Conservation (phyloP, 768 basidiomycete genomes). For the Tricholoma terreum region DNA sequence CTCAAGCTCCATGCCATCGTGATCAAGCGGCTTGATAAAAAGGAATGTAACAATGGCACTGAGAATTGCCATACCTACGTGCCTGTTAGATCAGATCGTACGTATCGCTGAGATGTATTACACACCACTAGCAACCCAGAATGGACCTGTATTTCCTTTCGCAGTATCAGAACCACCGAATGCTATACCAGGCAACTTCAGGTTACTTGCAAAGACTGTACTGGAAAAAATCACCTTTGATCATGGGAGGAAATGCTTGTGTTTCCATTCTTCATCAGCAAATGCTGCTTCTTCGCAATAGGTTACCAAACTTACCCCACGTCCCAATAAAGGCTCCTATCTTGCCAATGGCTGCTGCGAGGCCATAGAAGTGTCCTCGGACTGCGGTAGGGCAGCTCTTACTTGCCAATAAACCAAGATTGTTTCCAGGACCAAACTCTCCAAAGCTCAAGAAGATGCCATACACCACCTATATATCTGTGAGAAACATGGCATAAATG, state of each 20-base stretch:
- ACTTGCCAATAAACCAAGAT: slow-evolving; percentile 78
- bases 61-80: slow-evolving; percentile 63
- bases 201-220: background rate
- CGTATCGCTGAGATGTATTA: background rate
- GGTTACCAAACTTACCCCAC: slow-evolving; percentile 51
- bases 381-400: slow-evolving; percentile 85
- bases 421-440: slow-evolving; percentile 88
- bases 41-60: slow-evolving; percentile 72
- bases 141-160: slow-evolving; percentile 77
- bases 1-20: slow-evolving; percentile 79
- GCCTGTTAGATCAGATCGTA: slow-evolving; percentile 4
- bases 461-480: slow-evolving; percentile 60
- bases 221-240: slow-evolving; percentile 41
- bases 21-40: slow-evolving; percentile 69
- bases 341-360: slow-evolving; percentile 85
- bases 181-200: slow-evolving; percentile 32
- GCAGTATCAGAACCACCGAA: slow-evolving; percentile 54
- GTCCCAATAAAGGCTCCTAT: slow-evolving; percentile 81
- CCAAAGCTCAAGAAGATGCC: slow-evolving; percentile 90
- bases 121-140: slow-evolving; percentile 80
- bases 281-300: background rate
- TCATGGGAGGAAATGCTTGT: slow-evolving; percentile 69
- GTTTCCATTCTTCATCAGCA: slow-evolving; percentile 1
- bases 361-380: slow-evolving; percentile 83
- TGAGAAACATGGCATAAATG: background rate